Conservation (phyloP, 139 green algal species). For the Astrephomene gubernaculifera region DNA sequence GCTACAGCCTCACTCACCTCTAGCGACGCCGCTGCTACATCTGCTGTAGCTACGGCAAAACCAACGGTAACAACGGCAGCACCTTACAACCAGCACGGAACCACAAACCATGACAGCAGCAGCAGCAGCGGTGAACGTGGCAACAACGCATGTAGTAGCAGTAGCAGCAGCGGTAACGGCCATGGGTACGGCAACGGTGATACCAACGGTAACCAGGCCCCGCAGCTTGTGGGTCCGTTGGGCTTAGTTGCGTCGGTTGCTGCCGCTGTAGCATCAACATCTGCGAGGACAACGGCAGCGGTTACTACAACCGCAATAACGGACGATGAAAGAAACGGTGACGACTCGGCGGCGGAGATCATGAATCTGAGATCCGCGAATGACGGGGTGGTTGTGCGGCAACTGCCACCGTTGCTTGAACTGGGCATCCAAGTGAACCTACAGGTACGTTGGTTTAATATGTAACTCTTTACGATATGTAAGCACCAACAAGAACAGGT, state of each 20-base stretch:
- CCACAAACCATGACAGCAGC: background rate
- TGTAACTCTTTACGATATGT: no score
- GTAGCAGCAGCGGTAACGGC: background rate
- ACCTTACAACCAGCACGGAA: background rate
- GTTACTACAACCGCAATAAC: background rate
- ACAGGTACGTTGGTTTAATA: slow-evolving; percentile 36
- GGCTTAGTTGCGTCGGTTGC: background rate
- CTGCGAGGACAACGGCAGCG: background rate
- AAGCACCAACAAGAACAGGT: no score
- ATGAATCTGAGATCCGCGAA: no score
- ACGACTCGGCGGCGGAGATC: no score
- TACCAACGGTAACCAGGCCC: background rate
- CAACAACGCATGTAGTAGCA: background rate
- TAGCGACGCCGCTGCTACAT: background rate
- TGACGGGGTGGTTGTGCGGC: background rate
- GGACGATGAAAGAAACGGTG: no score
- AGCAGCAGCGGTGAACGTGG: background rate
- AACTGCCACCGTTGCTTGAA: background rate
- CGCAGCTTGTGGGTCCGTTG: slow-evolving; percentile 16
- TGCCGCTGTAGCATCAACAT: background rate
- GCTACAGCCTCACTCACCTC: background rate
- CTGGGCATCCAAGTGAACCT: slow-evolving; percentile 27
- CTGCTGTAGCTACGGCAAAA: no score
- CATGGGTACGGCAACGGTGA: no score
- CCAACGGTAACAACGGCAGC: no score